Base-by-base conservation (phyloP, 2,329 filamentous ascomycete species). In the Cordyceps cicadae region DNA sequence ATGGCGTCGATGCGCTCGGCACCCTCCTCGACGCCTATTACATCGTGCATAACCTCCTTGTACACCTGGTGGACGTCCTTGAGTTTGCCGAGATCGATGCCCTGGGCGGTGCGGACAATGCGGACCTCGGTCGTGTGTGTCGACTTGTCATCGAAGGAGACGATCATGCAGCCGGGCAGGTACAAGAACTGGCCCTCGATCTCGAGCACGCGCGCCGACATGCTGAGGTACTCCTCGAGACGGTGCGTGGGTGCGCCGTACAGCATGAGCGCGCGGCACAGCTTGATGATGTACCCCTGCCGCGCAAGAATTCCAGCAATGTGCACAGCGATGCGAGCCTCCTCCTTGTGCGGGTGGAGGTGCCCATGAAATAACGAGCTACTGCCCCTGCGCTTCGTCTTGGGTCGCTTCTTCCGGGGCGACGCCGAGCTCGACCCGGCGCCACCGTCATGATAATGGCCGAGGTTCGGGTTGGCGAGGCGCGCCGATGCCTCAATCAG, bases 181-280 rank as follows among this genome's bases (percentile, higher is more conserved):
- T 96, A 96, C 29, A 96, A 76, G 67, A 94, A 96, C 67, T 95
- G 90, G 8, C 88, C 88, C 64, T 95, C 88, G 34, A 96, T 92
- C 71, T 92, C 89, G 41, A 96, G 80, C 4, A 92, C 88, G 21
- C 89, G 82, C 5, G 92, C 87, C 5, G 89, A 90, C 87, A 92
- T 94, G 64, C 81, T 86, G 79, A 96, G 86, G 69, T 95, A 96
- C 70, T 96, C 88, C 72, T 96, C 92, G 11, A 96, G 77, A 9
- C 92, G 85, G 75, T 97, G 92, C 0, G 91, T 95, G 0, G 92
- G 92, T 0, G 92, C 92, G 15, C 92, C 92, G 64, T 88, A 96
- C 63, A 85, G 79, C 91, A 97, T 96, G 63, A 96, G 75, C 0
- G 89, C 89, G 49, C 86, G 85, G 71, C 92, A 96, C 5, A 97